These are phyloP conservation scores for Tricholoma sp. DNA, from an alignment of 768 basidiomycete genomes.

Conservation along the genomic window DNA sequence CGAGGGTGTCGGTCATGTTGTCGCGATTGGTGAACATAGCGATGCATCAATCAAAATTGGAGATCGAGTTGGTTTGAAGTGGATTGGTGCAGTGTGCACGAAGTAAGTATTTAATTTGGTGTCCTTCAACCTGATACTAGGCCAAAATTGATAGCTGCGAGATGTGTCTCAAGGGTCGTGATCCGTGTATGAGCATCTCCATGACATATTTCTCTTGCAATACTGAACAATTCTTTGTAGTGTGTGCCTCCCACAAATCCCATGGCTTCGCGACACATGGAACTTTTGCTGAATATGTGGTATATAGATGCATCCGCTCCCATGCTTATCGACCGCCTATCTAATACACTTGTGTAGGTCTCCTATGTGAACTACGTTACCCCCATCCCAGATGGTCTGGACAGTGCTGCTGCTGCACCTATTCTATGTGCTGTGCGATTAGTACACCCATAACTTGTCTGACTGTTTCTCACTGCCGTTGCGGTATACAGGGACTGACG, in stretches of 20 bases:
- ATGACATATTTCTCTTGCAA: background rate
- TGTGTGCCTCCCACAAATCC: conserved; percentile 12
- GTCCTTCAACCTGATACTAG: too few relatives aligned
- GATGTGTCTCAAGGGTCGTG: conserved; percentile 63
- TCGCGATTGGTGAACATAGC: conserved; percentile 69
- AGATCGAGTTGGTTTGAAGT: conserved; percentile 77
- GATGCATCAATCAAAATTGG: conserved; percentile 53
- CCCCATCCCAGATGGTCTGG: conserved; percentile 63
- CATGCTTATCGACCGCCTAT: background rate
- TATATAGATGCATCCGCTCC: conserved; percentile 18
- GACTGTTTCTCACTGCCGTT: background rate
- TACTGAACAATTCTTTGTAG: background rate
- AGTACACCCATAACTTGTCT: background rate
- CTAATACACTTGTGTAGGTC: conserved; percentile 28
- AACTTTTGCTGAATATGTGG: conserved; percentile 63
- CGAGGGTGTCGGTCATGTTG: conserved; percentile 72
- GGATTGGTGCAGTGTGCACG: conserved; percentile 42
- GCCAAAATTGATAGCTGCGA: conserved; percentile 45
- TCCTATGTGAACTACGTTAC: conserved; percentile 67
- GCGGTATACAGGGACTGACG: conserved; percentile 69
- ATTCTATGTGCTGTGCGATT: conserved; percentile 64
- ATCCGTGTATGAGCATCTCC: conserved; percentile 28
- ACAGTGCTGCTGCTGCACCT: conserved; percentile 61
- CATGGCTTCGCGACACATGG: too few relatives aligned
- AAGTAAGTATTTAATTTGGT: conserved; percentile 21